Evolutionary conservation across 305 asterid genomes (phyloP).

Genomic region (Fraxinus nigra): DNA sequence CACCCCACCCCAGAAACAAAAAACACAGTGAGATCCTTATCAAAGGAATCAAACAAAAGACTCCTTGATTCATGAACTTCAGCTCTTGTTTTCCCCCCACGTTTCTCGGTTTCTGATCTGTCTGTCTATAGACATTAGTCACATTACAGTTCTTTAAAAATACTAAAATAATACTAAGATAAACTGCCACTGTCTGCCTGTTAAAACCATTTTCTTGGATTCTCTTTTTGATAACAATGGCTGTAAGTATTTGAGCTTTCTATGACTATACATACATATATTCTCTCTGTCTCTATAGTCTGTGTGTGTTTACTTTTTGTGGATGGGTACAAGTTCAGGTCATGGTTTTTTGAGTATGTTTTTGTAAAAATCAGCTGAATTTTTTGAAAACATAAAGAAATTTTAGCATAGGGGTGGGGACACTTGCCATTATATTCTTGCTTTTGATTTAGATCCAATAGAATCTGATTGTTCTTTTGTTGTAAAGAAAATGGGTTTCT

Average conservation of each 20-base stretch:
- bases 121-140: constrained; percentile 21
- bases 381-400: not conserved
- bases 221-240: constrained; percentile 31
- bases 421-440: not conserved
- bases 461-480: constrained; percentile 25
- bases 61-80: constrained; percentile 38
- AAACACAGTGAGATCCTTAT: constrained; percentile 28
- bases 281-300: not conserved
- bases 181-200: constrained; percentile 9
- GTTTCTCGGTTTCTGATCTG: constrained; percentile 37
- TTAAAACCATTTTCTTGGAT: constrained; percentile 21
- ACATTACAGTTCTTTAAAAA: not conserved
- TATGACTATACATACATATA: not conserved
- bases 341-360: not conserved
- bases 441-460: constrained; percentile 27
- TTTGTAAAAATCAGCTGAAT: constrained; percentile 10
- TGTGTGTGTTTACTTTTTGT: not conserved
- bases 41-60: constrained; percentile 47
- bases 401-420: constrained; percentile 1
- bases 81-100: constrained; percentile 24
- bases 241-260: constrained; percentile 35
- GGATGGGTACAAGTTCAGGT: not conserved
- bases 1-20: not conserved
- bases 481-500: constrained; percentile 11
- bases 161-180: not conserved